phyloP scores from a whole-genome alignment of 768 basidiomycete species.

The Xerocomellus intermedius region DNA sequence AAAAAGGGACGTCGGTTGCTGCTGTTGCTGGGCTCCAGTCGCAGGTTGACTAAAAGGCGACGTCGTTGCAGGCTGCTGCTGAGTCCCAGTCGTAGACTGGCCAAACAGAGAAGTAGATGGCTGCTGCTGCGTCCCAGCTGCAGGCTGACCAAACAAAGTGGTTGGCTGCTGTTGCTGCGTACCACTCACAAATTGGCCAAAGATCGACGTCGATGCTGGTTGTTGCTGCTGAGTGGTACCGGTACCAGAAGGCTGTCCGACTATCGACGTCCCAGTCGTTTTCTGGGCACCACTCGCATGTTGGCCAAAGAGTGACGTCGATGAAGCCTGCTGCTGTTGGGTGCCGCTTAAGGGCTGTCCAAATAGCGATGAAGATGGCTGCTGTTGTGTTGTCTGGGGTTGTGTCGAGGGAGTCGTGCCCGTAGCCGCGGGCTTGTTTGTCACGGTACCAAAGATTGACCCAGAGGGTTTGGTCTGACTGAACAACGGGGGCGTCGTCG shows the following conservation, averaged over 20 bases:
- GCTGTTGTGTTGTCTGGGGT: constrained; percentile 22
- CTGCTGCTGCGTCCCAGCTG: constrained; percentile 18
- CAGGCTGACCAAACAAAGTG: neutral
- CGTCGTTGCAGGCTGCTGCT: constrained; percentile 30
- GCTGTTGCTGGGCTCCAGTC: constrained; percentile 33
- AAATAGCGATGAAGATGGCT: constrained; percentile 33
- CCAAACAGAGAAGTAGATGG: constrained; percentile 21
- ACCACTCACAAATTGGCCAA: constrained; percentile 8
- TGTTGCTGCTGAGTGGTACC: constrained; percentile 12
- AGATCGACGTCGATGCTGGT: constrained; percentile 3
- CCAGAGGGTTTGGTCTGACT: constrained; percentile 33
- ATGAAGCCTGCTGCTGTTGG: constrained; percentile 18
- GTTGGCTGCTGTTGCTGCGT: constrained; percentile 22
- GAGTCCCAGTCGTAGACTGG: constrained; percentile 13
- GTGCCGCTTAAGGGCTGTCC: constrained; percentile 28
- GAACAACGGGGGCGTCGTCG: constrained; percentile 37
- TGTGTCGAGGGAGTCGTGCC: constrained; percentile 13
- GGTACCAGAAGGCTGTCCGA: constrained; percentile 12
- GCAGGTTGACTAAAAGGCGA: constrained; percentile 37
- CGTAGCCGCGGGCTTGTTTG: constrained; percentile 26
- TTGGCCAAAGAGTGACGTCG: constrained; percentile 30
- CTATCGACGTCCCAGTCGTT: neutral
- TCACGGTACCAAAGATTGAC: constrained; percentile 41
- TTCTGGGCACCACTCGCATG: constrained; percentile 6
- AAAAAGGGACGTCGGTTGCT: constrained; percentile 30